Conservation (phyloP, 179 eudicot genomes). For the Beta macrorhiza region DNA sequence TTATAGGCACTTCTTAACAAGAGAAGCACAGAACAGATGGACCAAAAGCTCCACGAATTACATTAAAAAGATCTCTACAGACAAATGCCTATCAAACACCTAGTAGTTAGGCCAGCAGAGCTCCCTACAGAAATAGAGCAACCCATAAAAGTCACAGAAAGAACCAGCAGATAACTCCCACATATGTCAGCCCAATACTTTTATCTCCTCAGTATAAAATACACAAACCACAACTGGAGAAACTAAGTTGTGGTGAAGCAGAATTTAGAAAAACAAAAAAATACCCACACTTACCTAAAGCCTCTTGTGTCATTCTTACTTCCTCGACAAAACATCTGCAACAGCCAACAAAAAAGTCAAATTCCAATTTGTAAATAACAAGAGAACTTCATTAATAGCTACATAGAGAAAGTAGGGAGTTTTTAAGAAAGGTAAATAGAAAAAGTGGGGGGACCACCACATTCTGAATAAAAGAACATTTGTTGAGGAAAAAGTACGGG, state of each 20-base stretch:
- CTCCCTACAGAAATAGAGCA: background rate
- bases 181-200: background rate
- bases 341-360: conserved; percentile 4
- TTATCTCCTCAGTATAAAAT: background rate
- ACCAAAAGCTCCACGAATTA: background rate
- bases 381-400: too few relatives aligned
- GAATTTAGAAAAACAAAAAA: background rate
- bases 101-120: background rate
- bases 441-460: too few relatives aligned
- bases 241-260: background rate
- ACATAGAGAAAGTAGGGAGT: too few relatives aligned
- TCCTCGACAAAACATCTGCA: conserved; percentile 97
- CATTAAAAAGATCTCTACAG: background rate
- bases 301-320: conserved; percentile 93
- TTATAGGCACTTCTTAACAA: too few relatives aligned
- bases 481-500: too few relatives aligned
- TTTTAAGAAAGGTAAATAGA: too few relatives aligned
- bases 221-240: background rate
- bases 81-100: background rate
- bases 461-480: too few relatives aligned
- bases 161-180: background rate
- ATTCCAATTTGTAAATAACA: too few relatives aligned
- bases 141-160: background rate
- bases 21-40: background rate
- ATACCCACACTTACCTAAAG: conserved; percentile 57